Percentiles rank a stretch among this genome's conserved stretches.
Conservation (phyloP, 805 yeast species). For the Metschnikowia matae region DNA sequence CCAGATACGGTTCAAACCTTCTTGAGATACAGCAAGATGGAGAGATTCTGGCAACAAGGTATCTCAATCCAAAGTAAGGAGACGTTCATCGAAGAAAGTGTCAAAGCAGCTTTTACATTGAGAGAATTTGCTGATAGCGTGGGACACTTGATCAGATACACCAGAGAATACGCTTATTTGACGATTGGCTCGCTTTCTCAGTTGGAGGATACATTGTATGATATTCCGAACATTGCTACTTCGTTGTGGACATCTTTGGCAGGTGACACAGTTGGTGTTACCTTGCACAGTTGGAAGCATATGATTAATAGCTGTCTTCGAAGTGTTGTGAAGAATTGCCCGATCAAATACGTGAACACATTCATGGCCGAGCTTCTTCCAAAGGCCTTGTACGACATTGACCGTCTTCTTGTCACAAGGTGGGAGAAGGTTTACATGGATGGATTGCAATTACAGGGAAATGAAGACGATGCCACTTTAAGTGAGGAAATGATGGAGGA, state of each 20-base stretch:
- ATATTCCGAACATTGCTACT: constrained; percentile 74
- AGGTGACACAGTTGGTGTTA: constrained; percentile 78
- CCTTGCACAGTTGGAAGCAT: constrained; percentile 96
- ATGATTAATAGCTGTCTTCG: constrained; percentile 87
- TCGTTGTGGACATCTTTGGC: constrained; percentile 84
- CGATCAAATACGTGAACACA: constrained; percentile 56
- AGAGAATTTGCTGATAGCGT: constrained; percentile 97
- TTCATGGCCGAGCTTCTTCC: constrained; percentile 82
- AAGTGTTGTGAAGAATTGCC: constrained; percentile 85
- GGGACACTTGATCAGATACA: constrained; percentile 92
- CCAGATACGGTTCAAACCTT: constrained; percentile 90
- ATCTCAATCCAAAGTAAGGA: constrained; percentile 92
- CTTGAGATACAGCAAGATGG: constrained; percentile 84
- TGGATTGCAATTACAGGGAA: constrained; percentile 54
- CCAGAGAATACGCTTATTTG: constrained; percentile 90
- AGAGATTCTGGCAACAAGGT: constrained; percentile 98
- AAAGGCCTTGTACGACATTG: constrained; percentile 65
- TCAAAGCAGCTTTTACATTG: constrained; percentile 87
- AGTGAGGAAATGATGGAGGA: constrained; percentile 99
- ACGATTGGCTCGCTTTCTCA: constrained; percentile 88
- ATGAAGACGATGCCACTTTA: constrained; percentile 72
- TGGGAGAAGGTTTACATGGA: constrained; percentile 69
- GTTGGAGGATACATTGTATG: constrained; percentile 83
- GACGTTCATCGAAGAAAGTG: constrained; percentile 89
- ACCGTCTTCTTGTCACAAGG: constrained; percentile 62